phyloP scores from a whole-genome alignment of 768 basidiomycete genomes.

The Trametes sanguinea region DNA sequence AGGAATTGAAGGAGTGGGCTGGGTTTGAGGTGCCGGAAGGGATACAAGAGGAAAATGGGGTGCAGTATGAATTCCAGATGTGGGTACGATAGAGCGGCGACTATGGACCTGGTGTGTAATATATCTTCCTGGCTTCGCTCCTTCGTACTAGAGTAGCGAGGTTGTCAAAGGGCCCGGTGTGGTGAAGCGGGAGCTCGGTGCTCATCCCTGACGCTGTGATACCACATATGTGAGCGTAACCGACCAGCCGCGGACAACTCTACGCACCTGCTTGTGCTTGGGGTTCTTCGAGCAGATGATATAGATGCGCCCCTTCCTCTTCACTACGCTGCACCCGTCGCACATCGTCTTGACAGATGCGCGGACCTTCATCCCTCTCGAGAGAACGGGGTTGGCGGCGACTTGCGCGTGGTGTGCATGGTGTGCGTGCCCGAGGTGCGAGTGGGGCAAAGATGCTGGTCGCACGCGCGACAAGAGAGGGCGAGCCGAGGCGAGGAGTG shows the following conservation, averaged over 20 bases:
- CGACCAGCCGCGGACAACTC: too few relatives aligned
- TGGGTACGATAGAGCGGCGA: slow-evolving; percentile 57
- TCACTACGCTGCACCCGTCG: slow-evolving; percentile 88
- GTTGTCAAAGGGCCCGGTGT: background rate
- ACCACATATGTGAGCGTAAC: too few relatives aligned
- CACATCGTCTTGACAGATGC: slow-evolving; percentile 94
- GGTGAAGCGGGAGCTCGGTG: background rate
- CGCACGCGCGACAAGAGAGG: slow-evolving; percentile 59
- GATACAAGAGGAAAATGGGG: slow-evolving; percentile 77
- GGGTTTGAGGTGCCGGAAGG: slow-evolving; percentile 79
- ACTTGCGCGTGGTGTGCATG: slow-evolving; percentile 33
- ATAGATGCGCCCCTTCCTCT: slow-evolving; percentile 88
- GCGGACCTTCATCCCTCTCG: slow-evolving; percentile 95
- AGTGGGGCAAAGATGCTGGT: slow-evolving; percentile 29
- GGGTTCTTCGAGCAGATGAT: slow-evolving; percentile 92
- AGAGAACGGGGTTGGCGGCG: slow-evolving; percentile 39
- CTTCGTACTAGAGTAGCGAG: background rate
- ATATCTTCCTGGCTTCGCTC: background rate
- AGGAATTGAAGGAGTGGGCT: slow-evolving; percentile 72
- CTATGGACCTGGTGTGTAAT: slow-evolving; percentile 1
- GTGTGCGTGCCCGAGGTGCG: slow-evolving; percentile 12
- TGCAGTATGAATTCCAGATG: slow-evolving; percentile 94
- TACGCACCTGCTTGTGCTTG: slow-evolving; percentile 91
- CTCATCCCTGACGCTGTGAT: slow-evolving; percentile 33
- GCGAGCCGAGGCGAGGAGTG: slow-evolving; percentile 62